Evolutionary conservation across 73 alveolate genomes (phyloP), one percentile per base, ranked within the genome.

Genomic region (Paramecium bursaria): DNA sequence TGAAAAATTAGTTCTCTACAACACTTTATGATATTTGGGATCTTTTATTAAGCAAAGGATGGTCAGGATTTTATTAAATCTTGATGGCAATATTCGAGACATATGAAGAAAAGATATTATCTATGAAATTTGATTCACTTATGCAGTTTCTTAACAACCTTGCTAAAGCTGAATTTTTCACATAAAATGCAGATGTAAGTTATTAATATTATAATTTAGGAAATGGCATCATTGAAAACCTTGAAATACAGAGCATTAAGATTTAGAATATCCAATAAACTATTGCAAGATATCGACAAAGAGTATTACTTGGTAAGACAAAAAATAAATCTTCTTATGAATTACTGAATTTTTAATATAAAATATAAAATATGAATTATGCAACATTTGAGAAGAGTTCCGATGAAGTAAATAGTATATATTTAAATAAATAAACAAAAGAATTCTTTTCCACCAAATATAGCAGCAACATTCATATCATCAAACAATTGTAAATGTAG

Each of bases 21-120:
- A 50, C 31, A 2, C 49, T 57, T 26, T 57, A 29, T 57, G 76
- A 57, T 29, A 57, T 57, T 57, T 57, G 76, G 76, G 76, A 57
- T 27, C 7, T 57, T n/a, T 29, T 57, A 57, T 29, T 57, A 11
- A 57, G 50, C 9, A 57, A 44, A 57, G 76, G 76, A 57, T 57
- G 76, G 76, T 57, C 51, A 29, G 76, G 76, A 11, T 57, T 29
- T n/a, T 57, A 57, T 57, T 30, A 57, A 57, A 57, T 57, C 0
- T 57, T 57, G 15, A 29, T 57, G 19, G 76, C 51, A 29, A 57
- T 57, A 10, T 57, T 57, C 15, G 9, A 57, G 31, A 57, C 76
- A 2, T 57, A 57, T 30, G 76, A 57, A 30, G 76, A 57, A 31
- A 57, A 57, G 33, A 57, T 57, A 4, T 5, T 57, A 11, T 11